These are phyloP conservation scores for Favolaschia claudopus DNA, from an alignment of 768 basidiomycete genomes.

Conservation along the genomic window DNA sequence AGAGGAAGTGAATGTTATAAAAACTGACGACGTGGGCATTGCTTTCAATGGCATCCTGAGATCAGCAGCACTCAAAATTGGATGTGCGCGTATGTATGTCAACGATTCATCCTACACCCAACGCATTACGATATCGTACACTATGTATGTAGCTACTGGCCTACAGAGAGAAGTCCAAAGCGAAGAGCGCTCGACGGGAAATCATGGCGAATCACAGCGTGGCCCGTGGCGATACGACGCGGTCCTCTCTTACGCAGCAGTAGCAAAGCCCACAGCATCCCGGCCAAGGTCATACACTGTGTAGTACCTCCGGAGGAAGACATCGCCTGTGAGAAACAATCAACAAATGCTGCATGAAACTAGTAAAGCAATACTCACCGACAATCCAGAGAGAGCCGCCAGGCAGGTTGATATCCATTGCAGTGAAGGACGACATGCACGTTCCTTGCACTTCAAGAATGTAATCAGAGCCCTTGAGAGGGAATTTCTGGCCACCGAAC, in stretches of 20 bases:
- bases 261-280: constrained; percentile 87
- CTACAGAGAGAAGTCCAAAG: not conserved
- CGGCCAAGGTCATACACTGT: constrained; percentile 87
- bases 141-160: constrained; percentile 10
- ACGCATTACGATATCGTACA: constrained; percentile 22
- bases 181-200: not conserved
- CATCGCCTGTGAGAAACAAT: constrained; percentile 62
- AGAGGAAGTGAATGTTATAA: too few species aligned
- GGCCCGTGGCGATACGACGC: too few species aligned
- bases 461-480: constrained; percentile 86
- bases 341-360: not conserved
- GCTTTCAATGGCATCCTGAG: too few species aligned
- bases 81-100: too few species aligned
- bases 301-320: constrained; percentile 90
- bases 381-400: constrained; percentile 88
- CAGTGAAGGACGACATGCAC: constrained; percentile 94
- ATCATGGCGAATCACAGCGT: not conserved
- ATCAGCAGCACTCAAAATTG: too few species aligned
- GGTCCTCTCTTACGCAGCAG: constrained; percentile 17
- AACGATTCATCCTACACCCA: not conserved
- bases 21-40: too few species aligned
- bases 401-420: constrained; percentile 87
- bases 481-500: constrained; percentile 83
- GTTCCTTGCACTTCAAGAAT: constrained; percentile 89
- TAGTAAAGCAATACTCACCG: constrained; percentile 47